Base-by-base conservation (phyloP, 495 filamentous ascomycete species). In the Penicillium bialowiezense region DNA sequence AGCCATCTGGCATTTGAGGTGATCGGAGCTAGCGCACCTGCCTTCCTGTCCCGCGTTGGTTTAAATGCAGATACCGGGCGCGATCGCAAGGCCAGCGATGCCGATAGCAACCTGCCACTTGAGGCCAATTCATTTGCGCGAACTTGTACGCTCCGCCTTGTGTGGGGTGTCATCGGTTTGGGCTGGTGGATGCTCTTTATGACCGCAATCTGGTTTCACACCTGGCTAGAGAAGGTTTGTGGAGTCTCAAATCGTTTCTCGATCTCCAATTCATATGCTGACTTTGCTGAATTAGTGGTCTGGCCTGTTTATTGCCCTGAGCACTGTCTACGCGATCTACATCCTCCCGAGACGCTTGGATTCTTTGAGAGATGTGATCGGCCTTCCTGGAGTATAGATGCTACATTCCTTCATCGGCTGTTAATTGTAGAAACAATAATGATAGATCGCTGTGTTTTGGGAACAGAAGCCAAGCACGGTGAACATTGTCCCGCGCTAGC, bases 161-260 rank as follows among this genome's bases (percentile, higher is more conserved):
- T 63, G 45, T 71, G 60, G 55, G 59, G 50, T n/a, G 69, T 78
- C 39, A 58, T 65, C 14, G 82, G 69, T 5, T 55, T 96, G 60
- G 85, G 82, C 50, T 85, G 81, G 79, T 97, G 90, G 87, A 97
- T 97, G 92, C 66, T 97, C 67, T 75, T 97, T 40, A 98, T 98
- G 93, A 98, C 93, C 34, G 90, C 91, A 9, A 87, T 90, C 36
- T 97, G 91, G 73, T 98, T 98, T 50, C 93, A 98, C 65, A 97
- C 93, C 4, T 97, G 92, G 93, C 84, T 91, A 62, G 93, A 98
- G 72, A 97, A 97, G 86, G 89, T 90, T 69, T 41, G 28, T 35
- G 33, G 45, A 45, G 34, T 43, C 14, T 17, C 28, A 34, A 37
- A 33, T 41, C 17, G 7, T 13, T 20, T 19, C 28, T 19, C 24